Base-by-base conservation (phyloP, 73 alveolate genomes). In the Tetrahymena malaccensis region DNA sequence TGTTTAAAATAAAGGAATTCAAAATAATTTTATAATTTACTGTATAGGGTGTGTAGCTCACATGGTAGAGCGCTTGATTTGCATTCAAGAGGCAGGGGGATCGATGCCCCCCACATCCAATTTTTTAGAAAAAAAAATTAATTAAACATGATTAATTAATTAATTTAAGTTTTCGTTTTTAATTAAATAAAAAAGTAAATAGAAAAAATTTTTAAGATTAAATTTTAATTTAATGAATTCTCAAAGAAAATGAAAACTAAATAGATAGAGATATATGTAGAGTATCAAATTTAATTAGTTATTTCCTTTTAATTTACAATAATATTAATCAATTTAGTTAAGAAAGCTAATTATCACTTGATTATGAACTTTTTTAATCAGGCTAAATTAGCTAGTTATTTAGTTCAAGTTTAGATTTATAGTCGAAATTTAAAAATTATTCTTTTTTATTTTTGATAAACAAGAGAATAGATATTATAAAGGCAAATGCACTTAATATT, bases 21-120 rank as follows among this genome's bases (percentile, higher is more conserved):
- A 58, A 58, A 58, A n/a, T 31, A 4, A 58, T n/a, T n/a, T 58
- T 58, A 58, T n/a, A 9, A n/a, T 15, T n/a, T 58, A 58, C 12
- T 58, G n/a, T 58, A 17, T 15, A 58, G 85, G 85, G 85, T 58
- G 85, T 58, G 85, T 58, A 58, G 85, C 85, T 58, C 85, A 58
- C 85, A 58, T 58, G 85, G 85, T 58, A 58, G 85, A 58, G 85
- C 85, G 85, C 85, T 58, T 58, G 85, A 58, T 58, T 58, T 58
- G 85, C 85, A 58, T 58, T 58, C 85, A 58, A 58, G 85, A 58
- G 85, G 85, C 85, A 58, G 85, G 85, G 85, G 85, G 85, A 58
- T 58, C 85, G 85, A 58, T 58, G 85, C 85, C 85, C 85, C 85
- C 85, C 85, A 58, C 85, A 58, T 58, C 85, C 85, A 58, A n/a